phyloP scores from a whole-genome alignment of 1,284 basidiomycete species.

The Volvariella surrecta region DNA sequence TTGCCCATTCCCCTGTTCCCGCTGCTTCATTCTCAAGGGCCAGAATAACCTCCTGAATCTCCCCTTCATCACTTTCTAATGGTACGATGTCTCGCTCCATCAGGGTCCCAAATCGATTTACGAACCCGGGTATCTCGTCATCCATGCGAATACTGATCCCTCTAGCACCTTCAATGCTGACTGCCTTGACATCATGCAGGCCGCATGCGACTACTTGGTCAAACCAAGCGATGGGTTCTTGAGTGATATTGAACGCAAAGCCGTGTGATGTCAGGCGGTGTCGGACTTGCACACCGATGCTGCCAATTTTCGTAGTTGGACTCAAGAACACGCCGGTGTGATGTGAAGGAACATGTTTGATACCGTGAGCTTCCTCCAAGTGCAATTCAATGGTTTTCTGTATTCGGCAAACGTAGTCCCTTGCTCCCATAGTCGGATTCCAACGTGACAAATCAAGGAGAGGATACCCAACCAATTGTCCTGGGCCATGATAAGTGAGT shows the following conservation, averaged over 20 bases:
- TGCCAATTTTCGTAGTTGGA: constrained; percentile 72
- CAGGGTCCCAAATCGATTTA: constrained; percentile 40
- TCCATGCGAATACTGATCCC: constrained; percentile 30
- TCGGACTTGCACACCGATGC: constrained; percentile 94
- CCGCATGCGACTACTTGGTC: constrained; percentile 89
- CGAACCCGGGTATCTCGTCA: constrained; percentile 44
- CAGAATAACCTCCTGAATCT: constrained; percentile 43
- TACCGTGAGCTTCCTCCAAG: constrained; percentile 45
- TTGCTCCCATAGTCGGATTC: constrained; percentile 48
- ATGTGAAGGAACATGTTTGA: constrained; percentile 45
- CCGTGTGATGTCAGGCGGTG: constrained; percentile 94
- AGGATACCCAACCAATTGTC: constrained; percentile 95
- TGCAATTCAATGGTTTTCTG: constrained; percentile 56
- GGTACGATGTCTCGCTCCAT: constrained; percentile 48
- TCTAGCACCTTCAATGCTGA: constrained; percentile 44
- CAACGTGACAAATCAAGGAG: constrained; percentile 73
- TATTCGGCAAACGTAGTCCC: constrained; percentile 68
- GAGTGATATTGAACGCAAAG: constrained; percentile 88
- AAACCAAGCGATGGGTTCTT: constrained; percentile 80
- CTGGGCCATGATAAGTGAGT: constrained; percentile 96
- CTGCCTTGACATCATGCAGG: constrained; percentile 77
- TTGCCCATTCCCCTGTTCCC: neutral
- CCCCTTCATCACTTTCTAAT: constrained; percentile 39
- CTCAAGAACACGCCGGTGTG: constrained; percentile 77
- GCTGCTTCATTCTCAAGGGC: constrained; percentile 16